phyloP scores from a whole-genome alignment of 2,329 filamentous ascomycete genomes.

The Verticillium nubilum region DNA sequence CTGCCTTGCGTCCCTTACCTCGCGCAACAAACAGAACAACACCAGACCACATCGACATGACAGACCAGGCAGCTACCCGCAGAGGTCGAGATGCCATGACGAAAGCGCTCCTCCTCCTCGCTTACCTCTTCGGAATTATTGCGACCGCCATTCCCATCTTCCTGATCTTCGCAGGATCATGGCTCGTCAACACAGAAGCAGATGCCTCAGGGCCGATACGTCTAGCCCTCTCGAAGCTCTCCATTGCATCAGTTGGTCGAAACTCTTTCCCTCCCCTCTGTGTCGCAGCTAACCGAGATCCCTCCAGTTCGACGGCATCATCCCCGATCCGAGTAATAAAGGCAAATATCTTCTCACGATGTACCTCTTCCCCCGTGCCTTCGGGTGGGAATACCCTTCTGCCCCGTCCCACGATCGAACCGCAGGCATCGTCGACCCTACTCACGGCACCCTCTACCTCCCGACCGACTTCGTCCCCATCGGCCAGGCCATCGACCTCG shows the following conservation, averaged over 20 bases:
- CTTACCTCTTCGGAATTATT: neutral
- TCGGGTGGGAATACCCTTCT: conserved; percentile 10
- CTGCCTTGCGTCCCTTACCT: neutral
- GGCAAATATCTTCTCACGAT: conserved; percentile 7
- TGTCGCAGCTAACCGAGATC: neutral
- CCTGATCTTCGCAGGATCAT: conserved; percentile 4
- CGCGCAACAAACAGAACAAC: neutral
- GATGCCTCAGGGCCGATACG: neutral
- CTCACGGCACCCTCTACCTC: conserved; percentile 1
- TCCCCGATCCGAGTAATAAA: neutral
- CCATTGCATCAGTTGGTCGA: conserved; percentile 3
- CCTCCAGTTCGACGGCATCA: conserved; percentile 8
- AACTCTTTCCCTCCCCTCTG: too few relatives aligned
- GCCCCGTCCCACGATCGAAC: neutral
- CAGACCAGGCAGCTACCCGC: neutral
- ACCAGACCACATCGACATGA: neutral
- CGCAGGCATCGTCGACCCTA: conserved; percentile 1
- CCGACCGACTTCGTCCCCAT: conserved; percentile 6
- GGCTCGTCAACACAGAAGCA: neutral
- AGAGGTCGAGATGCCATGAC: neutral
- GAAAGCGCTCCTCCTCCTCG: neutral
- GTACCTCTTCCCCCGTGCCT: conserved; percentile 7
- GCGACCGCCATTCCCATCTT: conserved; percentile 2
- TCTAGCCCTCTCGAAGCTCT: conserved; percentile 2
- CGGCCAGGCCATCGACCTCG: conserved; percentile 1